Percentiles rank a stretch among this genome's conserved stretches.
These are phyloP conservation scores for Penicillium samsonianum DNA, from an alignment of 495 filamentous ascomycete genomes.

Conservation along the genomic window DNA sequence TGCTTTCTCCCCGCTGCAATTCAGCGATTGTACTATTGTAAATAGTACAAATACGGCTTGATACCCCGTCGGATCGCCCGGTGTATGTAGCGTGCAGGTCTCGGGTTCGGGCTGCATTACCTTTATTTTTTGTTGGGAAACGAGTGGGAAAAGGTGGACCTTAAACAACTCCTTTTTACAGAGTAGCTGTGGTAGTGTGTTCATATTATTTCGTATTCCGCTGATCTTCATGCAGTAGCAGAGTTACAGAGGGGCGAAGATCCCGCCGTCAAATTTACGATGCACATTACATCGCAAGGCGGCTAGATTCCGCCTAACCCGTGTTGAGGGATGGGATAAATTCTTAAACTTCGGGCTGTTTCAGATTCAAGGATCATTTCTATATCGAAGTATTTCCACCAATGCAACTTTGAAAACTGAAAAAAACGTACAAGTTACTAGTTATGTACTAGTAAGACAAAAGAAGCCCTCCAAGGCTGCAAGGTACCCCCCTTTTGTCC, in stretches of 20 bases:
- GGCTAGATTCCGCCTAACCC: background rate
- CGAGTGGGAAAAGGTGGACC: constrained; percentile 8
- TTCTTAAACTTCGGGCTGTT: background rate
- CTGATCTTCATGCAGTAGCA: constrained; percentile 9
- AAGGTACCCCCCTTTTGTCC: constrained; percentile 3
- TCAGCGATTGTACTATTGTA: background rate
- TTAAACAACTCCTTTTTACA: background rate
- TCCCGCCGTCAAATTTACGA: constrained; percentile 1
- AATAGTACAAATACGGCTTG: background rate
- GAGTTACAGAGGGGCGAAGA: constrained; percentile 5
- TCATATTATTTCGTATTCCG: background rate
- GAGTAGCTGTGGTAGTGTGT: background rate
- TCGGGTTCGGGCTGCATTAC: background rate
- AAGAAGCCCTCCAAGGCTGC: background rate
- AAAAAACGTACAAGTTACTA: background rate
- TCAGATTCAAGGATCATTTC: background rate
- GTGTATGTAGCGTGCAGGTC: constrained; percentile 1
- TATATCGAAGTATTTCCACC: background rate
- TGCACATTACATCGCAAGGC: background rate
- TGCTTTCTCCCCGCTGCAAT: background rate
- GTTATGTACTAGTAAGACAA: background rate
- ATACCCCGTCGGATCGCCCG: constrained; percentile 8
- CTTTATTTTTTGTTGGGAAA: constrained; percentile 9
- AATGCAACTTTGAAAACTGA: background rate
- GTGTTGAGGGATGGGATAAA: background rate